Conservation (phyloP, 345 rosid species). For the Raphanus raphanistrum region DNA sequence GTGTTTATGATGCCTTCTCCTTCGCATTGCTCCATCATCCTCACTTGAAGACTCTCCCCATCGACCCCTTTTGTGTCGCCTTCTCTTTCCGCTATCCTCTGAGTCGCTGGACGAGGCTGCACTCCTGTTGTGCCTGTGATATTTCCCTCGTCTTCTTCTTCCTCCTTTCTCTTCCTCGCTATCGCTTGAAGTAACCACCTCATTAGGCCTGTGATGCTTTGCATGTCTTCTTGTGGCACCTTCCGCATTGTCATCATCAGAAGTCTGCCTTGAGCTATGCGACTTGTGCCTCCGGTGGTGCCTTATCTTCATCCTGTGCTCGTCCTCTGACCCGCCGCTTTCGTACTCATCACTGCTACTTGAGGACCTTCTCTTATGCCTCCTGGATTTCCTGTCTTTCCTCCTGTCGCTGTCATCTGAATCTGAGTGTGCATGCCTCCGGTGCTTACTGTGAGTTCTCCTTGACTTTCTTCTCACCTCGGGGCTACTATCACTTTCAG, state of each 20-base stretch:
- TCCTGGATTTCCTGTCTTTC: constrained; percentile 57
- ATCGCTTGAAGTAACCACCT: constrained; percentile 40
- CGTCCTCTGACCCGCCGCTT: constrained; percentile 53
- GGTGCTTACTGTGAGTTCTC: constrained; percentile 58
- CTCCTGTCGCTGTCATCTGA: constrained; percentile 55
- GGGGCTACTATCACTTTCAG: constrained; percentile 48
- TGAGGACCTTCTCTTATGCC: constrained; percentile 48
- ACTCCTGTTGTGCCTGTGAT: constrained; percentile 38
- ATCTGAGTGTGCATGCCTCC: constrained; percentile 50
- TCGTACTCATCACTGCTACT: constrained; percentile 45
- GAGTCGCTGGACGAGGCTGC: constrained; percentile 40
- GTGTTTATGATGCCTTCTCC: constrained; percentile 22
- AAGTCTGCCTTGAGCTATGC: constrained; percentile 42
- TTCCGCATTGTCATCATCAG: constrained; percentile 40
- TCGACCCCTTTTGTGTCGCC: constrained; percentile 41
- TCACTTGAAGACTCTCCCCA: constrained; percentile 38
- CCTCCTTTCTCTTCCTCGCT: constrained; percentile 39
- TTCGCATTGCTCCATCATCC: constrained; percentile 20
- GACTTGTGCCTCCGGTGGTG: constrained; percentile 47
- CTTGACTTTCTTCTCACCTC: constrained; percentile 54
- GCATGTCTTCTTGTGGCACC: constrained; percentile 38
- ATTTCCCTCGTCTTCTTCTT: constrained; percentile 41
- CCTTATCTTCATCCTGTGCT: constrained; percentile 48
- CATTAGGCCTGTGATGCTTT: constrained; percentile 33
- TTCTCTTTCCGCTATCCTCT: constrained; percentile 38